phyloP scores from a whole-genome alignment of 345 rosid genomes.

The Corchorus olitorius region DNA sequence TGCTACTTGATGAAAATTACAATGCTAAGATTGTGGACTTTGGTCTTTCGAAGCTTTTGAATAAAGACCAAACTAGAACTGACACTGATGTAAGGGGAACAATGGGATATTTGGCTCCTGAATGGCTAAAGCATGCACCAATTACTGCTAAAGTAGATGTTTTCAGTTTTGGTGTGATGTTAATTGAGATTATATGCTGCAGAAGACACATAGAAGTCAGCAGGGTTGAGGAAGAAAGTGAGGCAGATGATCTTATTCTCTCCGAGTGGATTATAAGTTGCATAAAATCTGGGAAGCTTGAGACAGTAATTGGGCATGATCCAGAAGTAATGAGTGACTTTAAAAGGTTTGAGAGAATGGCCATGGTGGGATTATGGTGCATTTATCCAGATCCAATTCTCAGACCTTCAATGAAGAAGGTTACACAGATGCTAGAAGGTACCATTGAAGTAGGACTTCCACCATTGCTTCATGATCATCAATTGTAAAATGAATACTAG shows the following conservation, averaged over 20 bases:
- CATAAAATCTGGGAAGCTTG: conserved; percentile 22
- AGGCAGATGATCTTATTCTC: conserved; percentile 29
- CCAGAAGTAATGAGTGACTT: conserved; percentile 31
- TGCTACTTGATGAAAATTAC: conserved; percentile 32
- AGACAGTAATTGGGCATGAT: conserved; percentile 26
- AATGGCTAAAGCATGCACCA: conserved; percentile 34
- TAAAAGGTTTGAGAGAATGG: conserved; percentile 39
- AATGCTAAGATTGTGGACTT: conserved; percentile 35
- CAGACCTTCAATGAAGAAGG: conserved; percentile 37
- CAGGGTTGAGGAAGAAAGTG: conserved; percentile 40
- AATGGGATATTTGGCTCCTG: conserved; percentile 38
- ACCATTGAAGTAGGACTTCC: conserved; percentile 31
- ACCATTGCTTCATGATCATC: conserved; percentile 15
- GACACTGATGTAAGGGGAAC: conserved; percentile 34
- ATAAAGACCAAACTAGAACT: conserved; percentile 37
- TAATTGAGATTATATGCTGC: conserved; percentile 36
- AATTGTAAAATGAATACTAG: not conserved
- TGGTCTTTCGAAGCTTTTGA: conserved; percentile 37
- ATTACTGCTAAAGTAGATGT: conserved; percentile 37
- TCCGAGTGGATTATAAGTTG: conserved; percentile 29
- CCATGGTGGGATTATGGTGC: conserved; percentile 43
- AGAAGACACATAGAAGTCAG: conserved; percentile 36
- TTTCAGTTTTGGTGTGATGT: conserved; percentile 32
- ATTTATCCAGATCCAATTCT: conserved; percentile 28
- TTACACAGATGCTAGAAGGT: conserved; percentile 34